These are phyloP conservation scores for Chrysosporium queenslandicum DNA, from an alignment of 2,329 filamentous ascomycete species.

Conservation along the genomic window DNA sequence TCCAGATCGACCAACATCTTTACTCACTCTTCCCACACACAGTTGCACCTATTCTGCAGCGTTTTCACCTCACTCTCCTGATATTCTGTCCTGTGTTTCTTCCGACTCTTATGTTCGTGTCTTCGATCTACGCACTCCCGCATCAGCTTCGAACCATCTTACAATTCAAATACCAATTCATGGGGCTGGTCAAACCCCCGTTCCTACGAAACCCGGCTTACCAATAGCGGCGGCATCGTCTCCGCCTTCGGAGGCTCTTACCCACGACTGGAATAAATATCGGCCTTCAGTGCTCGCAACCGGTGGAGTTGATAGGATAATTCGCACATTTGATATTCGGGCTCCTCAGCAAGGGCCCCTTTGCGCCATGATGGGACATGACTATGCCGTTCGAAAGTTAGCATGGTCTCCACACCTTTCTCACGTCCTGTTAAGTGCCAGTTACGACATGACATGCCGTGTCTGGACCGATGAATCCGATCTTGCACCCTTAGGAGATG, in stretches of 20 bases:
- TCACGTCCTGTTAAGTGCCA: constrained; percentile 75
- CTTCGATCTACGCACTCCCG: constrained; percentile 82
- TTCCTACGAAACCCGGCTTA: constrained; percentile 28
- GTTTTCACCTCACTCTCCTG: constrained; percentile 79
- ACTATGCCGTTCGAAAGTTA: constrained; percentile 77
- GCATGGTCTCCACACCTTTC: constrained; percentile 91
- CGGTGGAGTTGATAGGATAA: constrained; percentile 74
- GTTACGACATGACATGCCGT: constrained; percentile 96
- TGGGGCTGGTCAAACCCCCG: constrained; percentile 47
- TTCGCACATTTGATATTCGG: constrained; percentile 85
- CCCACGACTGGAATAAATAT: constrained; percentile 99
- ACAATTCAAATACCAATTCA: constrained; percentile 76
- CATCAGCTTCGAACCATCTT: constrained; percentile 78
- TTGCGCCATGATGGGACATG: constrained; percentile 68
- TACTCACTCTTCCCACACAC: constrained; percentile 81
- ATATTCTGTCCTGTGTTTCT: constrained; percentile 75
- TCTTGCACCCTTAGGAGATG: constrained; percentile 27
- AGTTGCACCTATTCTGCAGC: constrained; percentile 89
- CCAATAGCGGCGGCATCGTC: constrained; percentile 28
- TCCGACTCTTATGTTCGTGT: constrained; percentile 82
- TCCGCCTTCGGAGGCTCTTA: constrained; percentile 72
- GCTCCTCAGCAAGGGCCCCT: constrained; percentile 62
- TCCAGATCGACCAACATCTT: constrained; percentile 60
- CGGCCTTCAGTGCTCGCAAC: constrained; percentile 73
- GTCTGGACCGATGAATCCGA: constrained; percentile 77